These are phyloP conservation scores for Myotisia sp. DNA, from an alignment of 2,329 filamentous ascomycete genomes.

Conservation along the genomic window DNA sequence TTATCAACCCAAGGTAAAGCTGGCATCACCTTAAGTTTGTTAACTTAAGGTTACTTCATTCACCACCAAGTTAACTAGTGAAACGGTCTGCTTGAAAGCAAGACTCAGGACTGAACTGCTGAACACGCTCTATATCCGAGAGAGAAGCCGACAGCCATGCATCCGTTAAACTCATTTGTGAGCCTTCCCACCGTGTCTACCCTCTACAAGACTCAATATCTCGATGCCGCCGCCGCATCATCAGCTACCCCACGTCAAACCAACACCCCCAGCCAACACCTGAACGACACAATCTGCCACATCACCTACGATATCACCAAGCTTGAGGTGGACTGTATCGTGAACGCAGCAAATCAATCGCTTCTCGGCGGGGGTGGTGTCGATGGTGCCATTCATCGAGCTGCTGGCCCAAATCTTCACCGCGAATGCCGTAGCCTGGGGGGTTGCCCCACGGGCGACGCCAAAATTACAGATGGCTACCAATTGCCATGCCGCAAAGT, in stretches of 20 bases:
- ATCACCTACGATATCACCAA: slow-evolving; percentile 69
- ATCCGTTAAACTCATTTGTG: slow-evolving; percentile 10
- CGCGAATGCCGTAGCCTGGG: slow-evolving; percentile 56
- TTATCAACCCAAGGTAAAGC: too few relatives aligned
- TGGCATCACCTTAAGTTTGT: too few relatives aligned
- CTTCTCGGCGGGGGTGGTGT: slow-evolving; percentile 84
- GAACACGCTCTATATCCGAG: too few relatives aligned
- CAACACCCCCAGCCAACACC: slow-evolving; percentile 33
- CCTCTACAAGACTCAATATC: slow-evolving; percentile 49
- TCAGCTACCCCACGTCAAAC: slow-evolving; percentile 13
- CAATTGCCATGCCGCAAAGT: slow-evolving; percentile 60
- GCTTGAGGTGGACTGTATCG: slow-evolving; percentile 64
- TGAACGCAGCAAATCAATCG: slow-evolving; percentile 75
- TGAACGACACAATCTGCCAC: slow-evolving; percentile 61
- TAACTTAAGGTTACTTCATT: too few relatives aligned
- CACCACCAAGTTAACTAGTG: too few relatives aligned
- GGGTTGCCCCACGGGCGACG: slow-evolving; percentile 63
- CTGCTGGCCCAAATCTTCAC: slow-evolving; percentile 56
- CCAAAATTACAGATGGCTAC: slow-evolving; percentile 72
- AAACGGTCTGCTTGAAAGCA: too few relatives aligned
- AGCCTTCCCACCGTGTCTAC: slow-evolving; percentile 34
- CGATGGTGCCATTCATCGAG: slow-evolving; percentile 71
- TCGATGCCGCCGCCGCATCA: slow-evolving; percentile 30
- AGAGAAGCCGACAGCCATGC: too few relatives aligned
- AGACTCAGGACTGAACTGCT: too few relatives aligned